A percentile compares a stretch with the other conserved stretches of the same genome.
phyloP scores from a whole-genome alignment of 768 basidiomycete species.

The Boletales sp. region DNA sequence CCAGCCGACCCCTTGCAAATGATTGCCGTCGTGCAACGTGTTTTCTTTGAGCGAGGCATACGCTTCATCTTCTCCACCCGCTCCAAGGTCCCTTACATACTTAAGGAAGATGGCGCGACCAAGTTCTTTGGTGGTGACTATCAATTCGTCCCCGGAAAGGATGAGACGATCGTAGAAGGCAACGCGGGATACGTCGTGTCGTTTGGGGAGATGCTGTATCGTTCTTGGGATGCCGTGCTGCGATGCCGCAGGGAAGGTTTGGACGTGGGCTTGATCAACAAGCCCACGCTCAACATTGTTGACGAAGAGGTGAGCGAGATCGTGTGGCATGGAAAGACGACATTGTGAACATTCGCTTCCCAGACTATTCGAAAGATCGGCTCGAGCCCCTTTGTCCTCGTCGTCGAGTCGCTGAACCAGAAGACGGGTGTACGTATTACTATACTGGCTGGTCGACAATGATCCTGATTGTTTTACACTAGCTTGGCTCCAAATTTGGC shows the following conservation, averaged over 20 bases:
- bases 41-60: slow-evolving; percentile 80
- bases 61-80: slow-evolving; percentile 90
- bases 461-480: background rate
- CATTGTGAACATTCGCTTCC: background rate
- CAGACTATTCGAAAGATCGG: slow-evolving; percentile 71
- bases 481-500: slow-evolving; percentile 79
- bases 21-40: slow-evolving; percentile 67
- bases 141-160: slow-evolving; percentile 79
- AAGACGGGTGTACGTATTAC: slow-evolving; percentile 68
- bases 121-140: slow-evolving; percentile 68
- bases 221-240: slow-evolving; percentile 79
- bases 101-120: slow-evolving; percentile 67
- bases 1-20: slow-evolving; percentile 83
- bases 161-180: slow-evolving; percentile 77
- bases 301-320: slow-evolving; percentile 62
- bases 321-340: background rate
- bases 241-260: slow-evolving; percentile 67
- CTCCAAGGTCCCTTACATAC: slow-evolving; percentile 84
- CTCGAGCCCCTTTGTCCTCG: slow-evolving; percentile 69
- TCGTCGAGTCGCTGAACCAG: slow-evolving; percentile 84
- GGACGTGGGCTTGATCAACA: slow-evolving; percentile 85
- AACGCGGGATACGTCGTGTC: slow-evolving; percentile 79
- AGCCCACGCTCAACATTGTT: slow-evolving; percentile 76
- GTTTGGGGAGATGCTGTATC: slow-evolving; percentile 85
- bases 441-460: background rate